Base-by-base conservation (phyloP, 2,329 filamentous ascomycete genomes). In the Amesomyces nigricolor region DNA sequence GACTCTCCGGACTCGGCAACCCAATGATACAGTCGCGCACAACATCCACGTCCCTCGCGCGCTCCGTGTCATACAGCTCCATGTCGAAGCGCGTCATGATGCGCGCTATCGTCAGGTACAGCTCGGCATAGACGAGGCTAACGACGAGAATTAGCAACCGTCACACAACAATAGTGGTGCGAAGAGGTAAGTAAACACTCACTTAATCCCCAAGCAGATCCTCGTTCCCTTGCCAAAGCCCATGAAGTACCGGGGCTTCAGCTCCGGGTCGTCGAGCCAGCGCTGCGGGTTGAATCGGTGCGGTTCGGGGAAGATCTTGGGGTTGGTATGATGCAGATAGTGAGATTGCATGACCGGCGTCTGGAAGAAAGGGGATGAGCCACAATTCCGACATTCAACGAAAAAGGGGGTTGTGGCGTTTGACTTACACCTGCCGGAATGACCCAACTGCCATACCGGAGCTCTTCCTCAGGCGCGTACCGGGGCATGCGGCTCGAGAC, bases 41-140 rank as follows among this genome's bases (percentile, higher is more conserved):
- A 6, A 26, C 22, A 26, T 26, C 22, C 22, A 26, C 22, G 22
- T 26, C 22, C 22, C 22, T 2, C 6, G 22, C 6, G 4, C 22
- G 22, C 22, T 50, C 60, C 13, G 67, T 68, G 50, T 67, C 65
- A 47, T 57, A 66, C 30, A 67, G 54, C 49, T 66, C 61, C 50
- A 66, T 64, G 19, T 62, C 56, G 26, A 64, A 64, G 2, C 64
- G 60, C 11, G 49, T 51, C 30, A 65, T 58, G 11, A 67, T 39
- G 5, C 57, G 57, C 0, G 62, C 59, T 11, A 64, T 47, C 5
- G 57, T 54, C 16, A 62, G 50, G 42, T 64, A 62, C 8, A 68
- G 51, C 49, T 66, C 65, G 2, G 62, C 62, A 22, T 58, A 42
- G 2, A 63, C 61, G 14, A 65, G 57, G 29, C 63, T 65, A 10